Evolutionary conservation across 331 rosid genomes (phyloP), one percentile per base, ranked within the genome.

Genomic region (Telfairia occidentalis): DNA sequence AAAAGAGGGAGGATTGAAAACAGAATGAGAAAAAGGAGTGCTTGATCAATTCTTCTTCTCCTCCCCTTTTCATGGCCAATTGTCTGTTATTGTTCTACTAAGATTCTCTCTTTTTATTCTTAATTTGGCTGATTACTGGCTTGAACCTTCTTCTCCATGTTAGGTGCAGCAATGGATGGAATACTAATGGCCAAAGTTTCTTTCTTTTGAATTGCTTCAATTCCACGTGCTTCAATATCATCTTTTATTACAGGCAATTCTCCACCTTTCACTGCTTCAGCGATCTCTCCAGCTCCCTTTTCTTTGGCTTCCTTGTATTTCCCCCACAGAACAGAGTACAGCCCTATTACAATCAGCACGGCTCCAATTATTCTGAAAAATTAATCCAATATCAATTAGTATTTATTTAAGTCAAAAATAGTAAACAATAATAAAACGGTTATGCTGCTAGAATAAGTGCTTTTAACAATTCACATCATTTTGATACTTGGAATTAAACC

Each of bases 261-360:
- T 10, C 13, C 37, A 0, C 60, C 70, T 82, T 87, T 82, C 4
- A 81, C 23, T 49, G 59, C 54, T 71, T 86, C 87, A 19, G 64
- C 74, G 13, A 40, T 83, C 38, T 79, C 84, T 42, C 71, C 78
- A 18, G 40, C 74, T 75, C 80, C 85, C 70, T 75, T 78, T 69
- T 90, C 94, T 63, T 83, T 82, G 83, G 76, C 48, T 71, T 92
- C 97, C 57, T 87, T 89, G 84, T 84, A 81, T 76, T 90, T 90
- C 0, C 96, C 98, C 98, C 98, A 92, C 3, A 90, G 84, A 85
- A 92, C 93, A 0, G 86, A 79, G 90, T 92, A 92, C 2, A 90
- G 88, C 59, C 98, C 98, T 50, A 85, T 71, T 28, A 90, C 97
- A 0, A 92, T 90, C 23, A 92, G 69, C 54, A 78, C 78, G 7